Conservation (phyloP, 441 rosid genomes). For the Pelargonium fulgidum region DNA sequence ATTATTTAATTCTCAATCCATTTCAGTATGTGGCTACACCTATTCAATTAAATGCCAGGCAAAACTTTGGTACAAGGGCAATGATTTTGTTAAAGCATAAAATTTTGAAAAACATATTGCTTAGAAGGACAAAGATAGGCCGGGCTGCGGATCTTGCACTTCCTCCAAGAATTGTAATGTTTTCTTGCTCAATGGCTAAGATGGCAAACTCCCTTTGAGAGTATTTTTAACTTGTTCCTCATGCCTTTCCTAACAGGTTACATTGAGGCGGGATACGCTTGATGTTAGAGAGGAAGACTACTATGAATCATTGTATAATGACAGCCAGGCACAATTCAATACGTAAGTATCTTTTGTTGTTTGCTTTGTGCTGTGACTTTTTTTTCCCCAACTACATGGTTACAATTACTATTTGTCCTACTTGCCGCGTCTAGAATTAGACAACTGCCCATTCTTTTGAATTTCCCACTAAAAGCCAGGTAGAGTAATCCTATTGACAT, state of each 20-base stretch:
- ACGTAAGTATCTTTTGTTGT: conserved; percentile 40
- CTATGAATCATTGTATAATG: conserved; percentile 70
- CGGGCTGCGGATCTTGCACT: conserved; percentile 98
- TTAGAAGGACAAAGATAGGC: conserved; percentile 89
- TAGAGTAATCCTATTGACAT: not conserved
- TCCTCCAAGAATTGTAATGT: conserved; percentile 85
- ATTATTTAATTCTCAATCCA: conserved; percentile 11
- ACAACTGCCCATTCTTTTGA: not conserved
- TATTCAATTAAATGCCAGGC: conserved; percentile 44
- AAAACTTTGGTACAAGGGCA: conserved; percentile 49
- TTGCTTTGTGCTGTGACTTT: not conserved
- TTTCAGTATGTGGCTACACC: conserved; percentile 73
- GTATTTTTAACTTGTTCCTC: conserved; percentile 8
- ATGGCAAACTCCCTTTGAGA: conserved; percentile 8
- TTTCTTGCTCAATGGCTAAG: conserved; percentile 6
- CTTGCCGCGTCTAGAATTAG: not conserved
- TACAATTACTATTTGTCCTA: not conserved
- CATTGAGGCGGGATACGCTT: conserved; percentile 69
- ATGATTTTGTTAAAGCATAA: conserved; percentile 84
- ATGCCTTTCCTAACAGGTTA: conserved; percentile 41
- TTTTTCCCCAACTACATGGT: not conserved
- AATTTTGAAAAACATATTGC: conserved; percentile 54
- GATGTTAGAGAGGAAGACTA: conserved; percentile 83
- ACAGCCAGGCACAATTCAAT: conserved; percentile 83
- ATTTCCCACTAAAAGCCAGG: not conserved